Evolutionary conservation across 192 early-diverging fungal species (phyloP).

Genomic region (Entomortierella parvispora): DNA sequence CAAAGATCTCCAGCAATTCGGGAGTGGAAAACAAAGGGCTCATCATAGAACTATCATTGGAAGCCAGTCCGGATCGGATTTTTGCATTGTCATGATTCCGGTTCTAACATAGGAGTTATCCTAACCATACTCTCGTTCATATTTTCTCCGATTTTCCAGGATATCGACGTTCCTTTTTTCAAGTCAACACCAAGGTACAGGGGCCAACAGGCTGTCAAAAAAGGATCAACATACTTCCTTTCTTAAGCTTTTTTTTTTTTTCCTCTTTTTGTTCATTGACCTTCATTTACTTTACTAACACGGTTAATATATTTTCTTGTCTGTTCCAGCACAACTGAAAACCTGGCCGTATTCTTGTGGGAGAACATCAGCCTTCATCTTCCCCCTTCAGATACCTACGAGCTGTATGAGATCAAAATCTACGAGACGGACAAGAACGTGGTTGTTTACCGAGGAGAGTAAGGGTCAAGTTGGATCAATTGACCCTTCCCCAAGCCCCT

Average conservation of each 20-base stretch:
- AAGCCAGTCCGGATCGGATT: too few species aligned
- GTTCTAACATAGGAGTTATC: background rate
- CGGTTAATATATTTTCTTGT: background rate
- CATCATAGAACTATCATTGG: too few species aligned
- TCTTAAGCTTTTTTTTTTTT: too few species aligned
- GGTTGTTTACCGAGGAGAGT: conserved; percentile 77
- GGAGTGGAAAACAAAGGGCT: background rate
- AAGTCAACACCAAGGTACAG: conserved; percentile 66
- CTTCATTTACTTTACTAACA: background rate
- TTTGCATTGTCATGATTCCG: too few species aligned
- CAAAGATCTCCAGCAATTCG: background rate
- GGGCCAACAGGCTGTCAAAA: too few species aligned
- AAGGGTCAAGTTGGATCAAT: background rate
- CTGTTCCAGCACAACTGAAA: conserved; percentile 84
- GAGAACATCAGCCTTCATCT: conserved; percentile 55
- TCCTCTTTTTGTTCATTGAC: background rate
- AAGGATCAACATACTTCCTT: background rate
- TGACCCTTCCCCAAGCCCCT: background rate
- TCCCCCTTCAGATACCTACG: conserved; percentile 28
- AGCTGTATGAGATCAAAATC: conserved; percentile 68
- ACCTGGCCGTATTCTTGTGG: conserved; percentile 91
- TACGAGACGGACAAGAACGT: conserved; percentile 78
- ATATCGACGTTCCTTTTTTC: conserved; percentile 86
- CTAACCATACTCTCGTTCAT: background rate
- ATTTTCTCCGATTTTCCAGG: conserved; percentile 52